Evolutionary conservation across 163 green algal genomes (phyloP), one percentile per base, ranked within the genome.

Genomic region (Chlamydomonas reinhardtii): DNA sequence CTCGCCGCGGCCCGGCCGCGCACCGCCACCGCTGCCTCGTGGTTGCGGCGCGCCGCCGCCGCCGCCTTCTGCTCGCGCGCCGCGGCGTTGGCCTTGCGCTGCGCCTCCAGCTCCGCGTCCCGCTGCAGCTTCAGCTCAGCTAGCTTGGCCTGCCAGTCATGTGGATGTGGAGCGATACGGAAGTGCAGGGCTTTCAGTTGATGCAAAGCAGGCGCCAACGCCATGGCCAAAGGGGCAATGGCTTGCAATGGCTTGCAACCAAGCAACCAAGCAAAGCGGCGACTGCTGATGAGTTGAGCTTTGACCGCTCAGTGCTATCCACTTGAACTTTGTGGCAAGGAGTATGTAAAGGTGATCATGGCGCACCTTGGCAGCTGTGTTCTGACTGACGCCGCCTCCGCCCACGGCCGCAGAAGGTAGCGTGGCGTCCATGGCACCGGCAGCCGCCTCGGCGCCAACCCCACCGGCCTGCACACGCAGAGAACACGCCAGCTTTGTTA

Each of bases 41-140:
- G 74, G 22, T 64, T 77, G 25, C 83, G 34, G 20, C 70, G n/a
- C 29, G 74, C 74, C 22, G 74, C 74, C 54, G 68, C 83, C 31
- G 54, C 69, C 54, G 75, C 75, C 37, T 76, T 82, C 56, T 84
- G 84, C 84, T 85, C 84, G 20, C 84, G 69, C 69, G 32, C n/a
- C 34, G 52, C 74, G n/a, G 75, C 72, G 22, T 73, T 77, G 48
- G 66, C 74, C 32, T 56, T 37, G 39, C 75, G 83, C 65, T 77
- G 65, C 35, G 74, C 74, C 64, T 84, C 74, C 66, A 84, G 74
- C 83, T 89, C 83, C 15, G 83, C 83, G 19, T 89, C 74, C 39
- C 69, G 74, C 74, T 89, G 74, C 54, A 80, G 27, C 65, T 74
- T 73, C 20, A 89, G 27, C 52, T 89, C 74, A 12, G 71, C 32